Conservation (phyloP, 176 grass and related monocot species). For the Rhynchospora breviuscula region DNA sequence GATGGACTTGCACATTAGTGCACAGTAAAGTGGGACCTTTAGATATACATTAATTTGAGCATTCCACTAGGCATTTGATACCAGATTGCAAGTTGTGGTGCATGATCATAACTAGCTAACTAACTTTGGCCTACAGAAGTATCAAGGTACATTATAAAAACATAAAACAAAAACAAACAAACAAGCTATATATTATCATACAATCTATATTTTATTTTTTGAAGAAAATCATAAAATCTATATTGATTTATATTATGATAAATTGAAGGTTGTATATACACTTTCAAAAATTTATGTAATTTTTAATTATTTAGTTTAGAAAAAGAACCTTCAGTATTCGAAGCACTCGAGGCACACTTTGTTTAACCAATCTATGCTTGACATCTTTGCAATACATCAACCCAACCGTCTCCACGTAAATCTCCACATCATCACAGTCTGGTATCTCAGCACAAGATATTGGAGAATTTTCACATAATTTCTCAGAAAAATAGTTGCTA, state of each 20-base stretch:
- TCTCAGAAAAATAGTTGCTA: constrained; percentile 60
- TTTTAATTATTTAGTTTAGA: background rate
- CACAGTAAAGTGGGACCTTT: background rate
- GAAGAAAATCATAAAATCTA: background rate
- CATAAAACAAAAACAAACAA: constrained; percentile 4
- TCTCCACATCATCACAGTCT: constrained; percentile 88
- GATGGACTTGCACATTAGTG: background rate
- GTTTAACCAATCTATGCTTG: constrained; percentile 73
- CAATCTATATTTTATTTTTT: background rate
- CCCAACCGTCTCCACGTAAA: constrained; percentile 71
- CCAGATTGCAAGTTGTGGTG: background rate
- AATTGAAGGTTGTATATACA: background rate
- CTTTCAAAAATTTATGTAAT: too few species aligned
- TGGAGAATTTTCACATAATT: constrained; percentile 51
- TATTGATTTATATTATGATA: background rate
- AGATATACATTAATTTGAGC: background rate
- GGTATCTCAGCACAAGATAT: constrained; percentile 51
- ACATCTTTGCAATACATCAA: constrained; percentile 91
- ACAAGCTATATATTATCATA: background rate
- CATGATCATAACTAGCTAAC: constrained; percentile 14
- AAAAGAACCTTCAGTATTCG: constrained; percentile 66
- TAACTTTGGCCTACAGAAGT: background rate
- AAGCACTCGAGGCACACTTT: constrained; percentile 67
- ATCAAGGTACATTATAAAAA: background rate
- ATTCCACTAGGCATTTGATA: background rate